Evolutionary conservation across 345 rosid genomes (phyloP), one percentile per base, ranked within the genome.

Genomic region (Garcia nutans): DNA sequence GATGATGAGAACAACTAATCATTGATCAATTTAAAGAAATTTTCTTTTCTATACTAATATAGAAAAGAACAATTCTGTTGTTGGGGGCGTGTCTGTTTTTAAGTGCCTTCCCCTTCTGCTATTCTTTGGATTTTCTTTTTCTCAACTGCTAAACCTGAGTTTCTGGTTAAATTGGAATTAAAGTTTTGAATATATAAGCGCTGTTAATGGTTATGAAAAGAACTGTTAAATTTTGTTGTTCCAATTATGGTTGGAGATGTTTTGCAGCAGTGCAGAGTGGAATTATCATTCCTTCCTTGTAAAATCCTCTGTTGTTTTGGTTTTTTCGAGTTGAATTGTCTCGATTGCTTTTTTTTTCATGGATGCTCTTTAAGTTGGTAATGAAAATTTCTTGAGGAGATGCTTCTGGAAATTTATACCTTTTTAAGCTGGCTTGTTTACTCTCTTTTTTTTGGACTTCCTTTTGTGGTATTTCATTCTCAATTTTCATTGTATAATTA

Each of bases 121-220:
- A 37, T 37, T 37, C 6, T 37, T 37, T 37, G 41, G 6, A 37
- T 23, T 75, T 63, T 69, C 42, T 52, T 24, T 24, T 24, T 71
- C 11, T 42, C 11, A 37, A 37, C 65, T 24, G 11, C 58, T 60
- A 33, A 60, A 12, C 20, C 20, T 49, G 23, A 23, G n/a, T 81
- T 74, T 73, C 74, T 56, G 24, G 57, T 17, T 71, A 47, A 6
- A 26, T 52, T 76, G 62, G 61, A 76, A 66, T n/a, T 24, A 10
- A 66, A 65, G 37, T 20, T 54, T 45, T 47, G 1, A 24, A n/a
- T 33, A 8, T 23, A 54, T 37, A 37, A 49, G 47, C 52, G 26
- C 54, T 50, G 57, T 10, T 19, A 15, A 60, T 47, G 10, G 23
- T 10, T 49, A 16, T 23, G 57, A 26, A 44, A 44, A 62, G 67